These are phyloP conservation scores for Scalesia atractyloides DNA, from an alignment of 129 eudicot species.

Conservation along the genomic window DNA sequence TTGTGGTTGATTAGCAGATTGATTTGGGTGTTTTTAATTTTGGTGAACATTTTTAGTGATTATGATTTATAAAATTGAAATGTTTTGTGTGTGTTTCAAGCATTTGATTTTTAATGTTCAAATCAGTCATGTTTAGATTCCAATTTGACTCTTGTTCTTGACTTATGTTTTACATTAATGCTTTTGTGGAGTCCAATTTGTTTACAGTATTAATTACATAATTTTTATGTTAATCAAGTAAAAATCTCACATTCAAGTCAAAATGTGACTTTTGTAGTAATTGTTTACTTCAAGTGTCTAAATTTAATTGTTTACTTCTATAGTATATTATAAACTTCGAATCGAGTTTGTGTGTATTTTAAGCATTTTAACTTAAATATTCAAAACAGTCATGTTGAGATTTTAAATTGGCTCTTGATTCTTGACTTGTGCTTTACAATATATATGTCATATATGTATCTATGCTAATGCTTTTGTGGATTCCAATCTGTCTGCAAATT, in stretches of 20 bases:
- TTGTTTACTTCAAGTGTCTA: no score
- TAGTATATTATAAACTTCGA: background rate
- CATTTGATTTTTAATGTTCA: constrained; percentile 6
- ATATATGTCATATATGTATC: no score
- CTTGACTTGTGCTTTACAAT: no score
- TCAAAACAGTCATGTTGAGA: no score
- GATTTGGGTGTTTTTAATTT: constrained; percentile 5
- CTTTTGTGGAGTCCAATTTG: background rate
- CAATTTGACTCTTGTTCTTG: constrained; percentile 12
- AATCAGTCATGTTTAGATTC: constrained; percentile 5
- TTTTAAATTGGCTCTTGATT: no score
- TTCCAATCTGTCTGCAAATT: background rate
- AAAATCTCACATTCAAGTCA: constrained; percentile 1
- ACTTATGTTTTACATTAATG: background rate
- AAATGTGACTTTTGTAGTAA: constrained; percentile 9
- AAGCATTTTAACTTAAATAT: no score
- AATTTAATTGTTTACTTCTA: no score
- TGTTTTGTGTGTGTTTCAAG: constrained; percentile 20
- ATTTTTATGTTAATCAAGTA: background rate
- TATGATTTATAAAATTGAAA: background rate
- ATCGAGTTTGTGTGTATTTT: background rate
- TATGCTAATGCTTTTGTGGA: no score
- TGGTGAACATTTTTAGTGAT: constrained; percentile 1
- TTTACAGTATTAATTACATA: background rate
- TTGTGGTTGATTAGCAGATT: constrained; percentile 8